Conservation (phyloP, 345 rosid species). For the Dovyalis caffra region DNA sequence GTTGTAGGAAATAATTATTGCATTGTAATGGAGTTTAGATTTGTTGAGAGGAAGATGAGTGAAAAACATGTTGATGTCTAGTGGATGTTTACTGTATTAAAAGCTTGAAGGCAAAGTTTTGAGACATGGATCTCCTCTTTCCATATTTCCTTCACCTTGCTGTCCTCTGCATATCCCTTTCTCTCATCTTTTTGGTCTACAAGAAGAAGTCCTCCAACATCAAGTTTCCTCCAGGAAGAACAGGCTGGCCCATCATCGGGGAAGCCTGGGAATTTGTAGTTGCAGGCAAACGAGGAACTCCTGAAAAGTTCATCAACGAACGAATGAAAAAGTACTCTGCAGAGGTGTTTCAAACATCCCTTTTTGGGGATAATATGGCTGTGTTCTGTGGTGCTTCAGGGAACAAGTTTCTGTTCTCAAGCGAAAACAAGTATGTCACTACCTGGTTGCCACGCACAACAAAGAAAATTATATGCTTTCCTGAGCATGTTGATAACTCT, state of each 20-base stretch:
- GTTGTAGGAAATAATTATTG: too few species aligned
- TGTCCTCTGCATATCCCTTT: neutral
- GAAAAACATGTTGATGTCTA: too few species aligned
- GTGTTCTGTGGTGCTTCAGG: slow-evolving; percentile 18
- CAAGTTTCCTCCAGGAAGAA: slow-evolving; percentile 15
- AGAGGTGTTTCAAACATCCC: neutral
- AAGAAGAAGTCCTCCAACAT: neutral
- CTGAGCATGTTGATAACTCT: neutral
- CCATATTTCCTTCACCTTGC: neutral
- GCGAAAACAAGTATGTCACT: neutral
- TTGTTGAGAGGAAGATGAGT: too few species aligned
- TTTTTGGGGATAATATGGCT: slow-evolving; percentile 3
- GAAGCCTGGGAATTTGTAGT: slow-evolving; percentile 5
- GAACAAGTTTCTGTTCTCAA: slow-evolving; percentile 18
- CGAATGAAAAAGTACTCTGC: neutral
- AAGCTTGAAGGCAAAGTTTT: too few species aligned
- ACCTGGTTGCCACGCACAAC: slow-evolving; percentile 14
- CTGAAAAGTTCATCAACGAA: neutral
- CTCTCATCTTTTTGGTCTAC: neutral
- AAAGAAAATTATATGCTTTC: neutral
- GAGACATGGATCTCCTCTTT: neutral
- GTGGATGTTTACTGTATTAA: too few species aligned
- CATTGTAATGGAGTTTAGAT: too few species aligned
- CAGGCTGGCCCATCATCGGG: slow-evolving; percentile 17
- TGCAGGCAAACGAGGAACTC: neutral